Evolutionary conservation across 345 rosid genomes (phyloP).

Genomic region (Erucastrum elatum): DNA sequence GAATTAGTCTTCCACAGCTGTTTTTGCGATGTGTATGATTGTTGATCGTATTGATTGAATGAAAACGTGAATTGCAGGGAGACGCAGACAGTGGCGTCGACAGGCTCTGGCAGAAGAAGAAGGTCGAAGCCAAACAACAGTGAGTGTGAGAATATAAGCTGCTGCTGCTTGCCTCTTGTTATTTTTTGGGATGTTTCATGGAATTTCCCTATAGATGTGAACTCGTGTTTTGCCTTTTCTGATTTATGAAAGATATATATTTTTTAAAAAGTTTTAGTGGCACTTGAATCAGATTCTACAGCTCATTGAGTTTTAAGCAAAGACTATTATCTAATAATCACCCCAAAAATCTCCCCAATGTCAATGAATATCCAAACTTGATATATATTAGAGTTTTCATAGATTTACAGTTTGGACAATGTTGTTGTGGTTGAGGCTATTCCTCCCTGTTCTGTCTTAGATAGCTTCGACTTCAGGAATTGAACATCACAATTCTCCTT

Average conservation of each 20-base stretch:
- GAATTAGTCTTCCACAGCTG: background rate
- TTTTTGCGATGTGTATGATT: too few species aligned
- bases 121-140: constrained; percentile 34
- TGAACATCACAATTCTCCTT: background rate
- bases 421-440: background rate
- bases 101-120: constrained; percentile 62
- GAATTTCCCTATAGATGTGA: background rate
- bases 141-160: background rate
- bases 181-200: background rate
- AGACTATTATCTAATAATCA: constrained; percentile 37
- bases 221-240: background rate
- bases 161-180: background rate
- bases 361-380: background rate
- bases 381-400: background rate
- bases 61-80: constrained; percentile 53
- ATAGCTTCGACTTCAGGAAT: constrained; percentile 46
- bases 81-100: constrained; percentile 72
- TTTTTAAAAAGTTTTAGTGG: background rate
- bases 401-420: background rate
- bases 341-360: constrained; percentile 62
- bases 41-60: too few species aligned
- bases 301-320: too few species aligned
- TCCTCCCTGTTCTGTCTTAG: constrained; percentile 66
- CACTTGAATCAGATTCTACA: background rate
- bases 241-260: constrained; percentile 10